Conservation (phyloP, 2,329 filamentous ascomycete species). For the Colletotrichum sp. region DNA sequence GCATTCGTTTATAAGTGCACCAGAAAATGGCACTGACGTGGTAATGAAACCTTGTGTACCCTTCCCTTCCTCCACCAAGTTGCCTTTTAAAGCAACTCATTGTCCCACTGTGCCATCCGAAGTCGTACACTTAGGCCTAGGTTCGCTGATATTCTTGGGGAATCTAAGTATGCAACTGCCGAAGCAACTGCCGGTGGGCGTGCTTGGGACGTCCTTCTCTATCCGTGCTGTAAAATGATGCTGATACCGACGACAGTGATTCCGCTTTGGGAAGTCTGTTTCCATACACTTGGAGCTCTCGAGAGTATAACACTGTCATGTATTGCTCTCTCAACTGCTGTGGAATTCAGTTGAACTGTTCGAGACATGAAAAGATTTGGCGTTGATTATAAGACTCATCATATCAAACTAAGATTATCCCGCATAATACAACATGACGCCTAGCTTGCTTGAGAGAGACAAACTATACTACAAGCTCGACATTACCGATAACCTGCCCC, state of each 20-base stretch:
- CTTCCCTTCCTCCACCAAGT: background rate
- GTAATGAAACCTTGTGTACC: background rate
- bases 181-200: background rate
- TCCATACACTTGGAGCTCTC: background rate
- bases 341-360: fast-evolving
- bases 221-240: background rate
- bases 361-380: background rate
- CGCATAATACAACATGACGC: background rate
- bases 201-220: background rate
- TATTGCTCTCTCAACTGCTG: background rate
- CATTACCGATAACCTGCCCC: background rate
- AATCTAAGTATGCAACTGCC: background rate
- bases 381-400: background rate
- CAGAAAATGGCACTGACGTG: background rate
- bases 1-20: background rate
- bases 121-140: background rate
- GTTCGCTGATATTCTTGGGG: background rate
- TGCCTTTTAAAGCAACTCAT: background rate
- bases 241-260: background rate
- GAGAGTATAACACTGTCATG: background rate
- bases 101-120: background rate
- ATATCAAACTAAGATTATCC: background rate
- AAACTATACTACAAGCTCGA: background rate
- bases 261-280: background rate
- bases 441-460: background rate